Base-by-base conservation (phyloP, 2,329 filamentous ascomycete species). In the Hypoxylon sp. region DNA sequence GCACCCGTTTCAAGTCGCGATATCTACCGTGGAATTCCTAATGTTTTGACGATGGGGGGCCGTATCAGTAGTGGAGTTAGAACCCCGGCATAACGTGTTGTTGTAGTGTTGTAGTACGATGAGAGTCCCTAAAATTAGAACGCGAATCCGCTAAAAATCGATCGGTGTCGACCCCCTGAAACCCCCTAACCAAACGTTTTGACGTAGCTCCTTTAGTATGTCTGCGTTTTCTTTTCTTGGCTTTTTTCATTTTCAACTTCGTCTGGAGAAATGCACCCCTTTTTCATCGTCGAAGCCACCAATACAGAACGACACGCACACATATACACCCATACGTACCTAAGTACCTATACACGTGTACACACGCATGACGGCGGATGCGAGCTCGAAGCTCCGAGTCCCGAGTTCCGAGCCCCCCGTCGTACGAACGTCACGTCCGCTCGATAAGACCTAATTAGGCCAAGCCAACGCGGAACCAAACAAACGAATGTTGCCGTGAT, bases 101-200 rank as follows among this genome's bases (percentile, higher is more conserved):
- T 54, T 15, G 31, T 35, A 17, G n/a, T 11, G 50, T 54, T 15
- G 31, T 35, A 17, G n/a, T 4, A 35, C 10, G 13, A 29, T 29
- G 27, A 46, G 35, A 27, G 24, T 49, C 58, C 38, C 58, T 58
- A 58, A 54, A 55, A 48, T 54, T 56, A 61, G 48, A 37, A 51
- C 15, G 49, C 18, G 20, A 46, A 41, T 46, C 41, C 48, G 40
- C 48, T 55, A 51, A 33, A 35, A 55, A 48, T 47, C 18, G 4
- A 48, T 49, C 46, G 35, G 29, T 35, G 24, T 7, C 7, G n/a
- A 24, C 24, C 58, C 58, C 58, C 58, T 58, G 47, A 60, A 55
- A 42, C 55, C 55, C 57, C 59, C 55, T 55, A 62, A 58, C 43
- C 21, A 47, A 60, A 47, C 9, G 57, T n/a, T 41, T 40, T 55